Base-by-base conservation (phyloP, 345 rosid species). In the Eucalyptus tenuipes region DNA sequence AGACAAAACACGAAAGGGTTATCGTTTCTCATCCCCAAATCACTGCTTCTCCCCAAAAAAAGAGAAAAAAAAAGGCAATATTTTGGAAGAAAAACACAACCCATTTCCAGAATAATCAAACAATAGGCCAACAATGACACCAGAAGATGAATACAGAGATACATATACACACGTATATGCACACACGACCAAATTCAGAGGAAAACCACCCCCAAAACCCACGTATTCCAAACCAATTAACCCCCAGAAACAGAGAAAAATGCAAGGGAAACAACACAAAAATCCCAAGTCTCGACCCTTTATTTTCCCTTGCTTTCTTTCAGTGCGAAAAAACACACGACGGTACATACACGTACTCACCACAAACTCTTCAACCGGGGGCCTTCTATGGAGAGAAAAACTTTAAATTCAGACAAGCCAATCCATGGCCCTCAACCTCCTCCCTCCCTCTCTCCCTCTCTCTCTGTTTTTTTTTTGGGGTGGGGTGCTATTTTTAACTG, bases 341-440 rank as follows among this genome's bases (percentile, higher is more conserved):
- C 81, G 84, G 6, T 11, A 11, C 47, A 75, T 40, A 84, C 89
- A 90, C 96, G 92, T 90, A 89, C 89, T 90, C 90, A 91, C 71
- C 68, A 49, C 85, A 91, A 84, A 79, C 90, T n/a, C 89, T 53
- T 85, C 89, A 68, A 87, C 88, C 87, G 86, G 27, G 71, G 47
- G 47, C 84, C 84, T 40, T 40, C 82, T 87, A 68, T 86, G 57
- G 88, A 84, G 87, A 88, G 87, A 90, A 87, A 55, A 55, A 55
- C 61, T 88, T 31, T 8, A 80, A 88, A 81, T 86, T 89, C 89
- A 90, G 49, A 91, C 15, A 49, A 90, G 89, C 91, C 91, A 91
- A 91, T 86, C 89, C 88, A 89, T 53, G 71, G 57, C 88, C 92
- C 91, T 75, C 47, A 40, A 75, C 82, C 82, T 20, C 47, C 42